A percentile compares a stretch with the other conserved stretches of the same genome.
Evolutionary conservation across 1,284 basidiomycete genomes (phyloP).

Genomic region (Cutaneotrichosporon daszewskae): DNA sequence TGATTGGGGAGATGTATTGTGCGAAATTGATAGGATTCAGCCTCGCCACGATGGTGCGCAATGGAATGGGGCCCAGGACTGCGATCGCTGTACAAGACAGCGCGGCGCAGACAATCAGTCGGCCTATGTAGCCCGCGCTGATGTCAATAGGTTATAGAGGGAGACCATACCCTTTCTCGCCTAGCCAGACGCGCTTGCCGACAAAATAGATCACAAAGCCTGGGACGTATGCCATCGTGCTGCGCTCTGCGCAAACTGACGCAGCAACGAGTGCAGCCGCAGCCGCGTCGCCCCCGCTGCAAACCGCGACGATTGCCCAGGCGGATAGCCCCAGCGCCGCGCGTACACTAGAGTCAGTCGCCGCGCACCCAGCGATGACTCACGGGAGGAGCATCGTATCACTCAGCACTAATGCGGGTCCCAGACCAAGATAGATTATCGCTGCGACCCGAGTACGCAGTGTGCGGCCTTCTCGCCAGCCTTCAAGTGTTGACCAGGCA

Average conservation of each 20-base stretch:
- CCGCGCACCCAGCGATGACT: neutral
- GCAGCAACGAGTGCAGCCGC: conserved; percentile 9
- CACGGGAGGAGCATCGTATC: conserved; percentile 10
- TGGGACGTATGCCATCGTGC: conserved; percentile 7
- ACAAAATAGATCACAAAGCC: conserved; percentile 13
- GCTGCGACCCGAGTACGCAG: conserved; percentile 14
- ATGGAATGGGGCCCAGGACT: conserved; percentile 4
- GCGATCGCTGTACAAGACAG: too few species aligned
- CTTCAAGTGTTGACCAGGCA: conserved; percentile 13
- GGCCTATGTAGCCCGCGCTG: conserved; percentile 9
- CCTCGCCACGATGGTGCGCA: conserved; percentile 3
- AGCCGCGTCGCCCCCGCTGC: conserved; percentile 8
- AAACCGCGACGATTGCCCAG: conserved; percentile 13
- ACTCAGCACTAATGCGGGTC: conserved; percentile 9
- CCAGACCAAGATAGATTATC: conserved; percentile 9
- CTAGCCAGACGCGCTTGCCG: conserved; percentile 19
- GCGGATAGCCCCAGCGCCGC: conserved; percentile 12
- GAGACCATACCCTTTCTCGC: conserved; percentile 1
- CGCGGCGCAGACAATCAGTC: conserved; percentile 2
- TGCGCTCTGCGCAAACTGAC: conserved; percentile 1
- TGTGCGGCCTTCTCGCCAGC: conserved; percentile 15
- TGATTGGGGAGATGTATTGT: too few species aligned
- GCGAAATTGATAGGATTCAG: too few species aligned
- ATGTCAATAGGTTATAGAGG: neutral
- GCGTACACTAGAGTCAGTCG: conserved; percentile 10